phyloP scores from a whole-genome alignment of 2,329 filamentous ascomycete genomes.

The Lachnellula cervina region DNA sequence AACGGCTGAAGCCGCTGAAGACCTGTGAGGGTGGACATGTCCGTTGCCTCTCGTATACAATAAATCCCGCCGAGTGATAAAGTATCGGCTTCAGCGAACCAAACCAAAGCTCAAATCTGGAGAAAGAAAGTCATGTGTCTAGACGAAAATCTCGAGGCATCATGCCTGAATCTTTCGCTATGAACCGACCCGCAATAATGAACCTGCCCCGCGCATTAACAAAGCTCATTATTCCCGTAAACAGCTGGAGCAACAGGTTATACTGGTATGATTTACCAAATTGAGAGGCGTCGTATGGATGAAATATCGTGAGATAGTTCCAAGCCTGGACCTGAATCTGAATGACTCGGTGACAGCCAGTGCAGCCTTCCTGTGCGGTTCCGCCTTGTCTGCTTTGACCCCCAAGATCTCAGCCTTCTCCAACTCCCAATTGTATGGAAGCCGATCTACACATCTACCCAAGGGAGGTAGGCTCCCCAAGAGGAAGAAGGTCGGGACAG shows the following conservation, averaged over 20 bases:
- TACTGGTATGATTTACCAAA: neutral
- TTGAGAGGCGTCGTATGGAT: neutral
- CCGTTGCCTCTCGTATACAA: neutral
- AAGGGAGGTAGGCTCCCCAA: neutral
- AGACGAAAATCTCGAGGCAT: neutral
- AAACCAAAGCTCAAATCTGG: neutral
- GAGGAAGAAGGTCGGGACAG: neutral
- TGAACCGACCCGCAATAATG: neutral
- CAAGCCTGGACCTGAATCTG: neutral
- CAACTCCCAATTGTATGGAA: neutral
- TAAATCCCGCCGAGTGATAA: neutral
- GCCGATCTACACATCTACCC: neutral
- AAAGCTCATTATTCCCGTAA: too few relatives aligned
- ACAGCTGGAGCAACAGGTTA: too few relatives aligned
- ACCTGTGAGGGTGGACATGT: neutral
- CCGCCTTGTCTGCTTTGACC: neutral
- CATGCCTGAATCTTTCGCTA: neutral
- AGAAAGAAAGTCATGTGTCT: neutral
- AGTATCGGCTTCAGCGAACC: neutral
- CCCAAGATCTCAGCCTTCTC: slow-evolving; percentile 1
- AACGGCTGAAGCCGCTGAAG: neutral
- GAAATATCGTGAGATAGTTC: neutral
- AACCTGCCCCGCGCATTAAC: neutral
- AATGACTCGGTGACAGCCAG: neutral
- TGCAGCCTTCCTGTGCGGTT: neutral